Conservation (phyloP, 495 filamentous ascomycete genomes). For the Lindgomyces ingoldianus region DNA sequence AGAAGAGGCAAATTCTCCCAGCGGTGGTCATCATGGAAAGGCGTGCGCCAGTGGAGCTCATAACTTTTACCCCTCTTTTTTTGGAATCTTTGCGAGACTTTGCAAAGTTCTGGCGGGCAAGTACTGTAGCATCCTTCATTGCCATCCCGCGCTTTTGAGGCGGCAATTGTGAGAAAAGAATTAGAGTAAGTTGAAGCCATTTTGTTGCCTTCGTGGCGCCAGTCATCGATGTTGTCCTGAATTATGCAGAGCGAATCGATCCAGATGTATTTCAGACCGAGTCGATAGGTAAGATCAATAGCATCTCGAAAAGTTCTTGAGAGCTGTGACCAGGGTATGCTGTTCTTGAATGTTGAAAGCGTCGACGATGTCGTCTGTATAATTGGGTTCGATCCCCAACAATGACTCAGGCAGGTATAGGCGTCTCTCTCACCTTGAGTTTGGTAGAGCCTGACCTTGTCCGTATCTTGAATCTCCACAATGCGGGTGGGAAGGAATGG, state of each 20-base stretch:
- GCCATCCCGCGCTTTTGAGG: slow-evolving; percentile 11
- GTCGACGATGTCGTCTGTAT: slow-evolving; percentile 8
- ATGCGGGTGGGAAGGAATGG: slow-evolving; percentile 5
- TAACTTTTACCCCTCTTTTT: no score
- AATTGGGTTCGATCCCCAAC: slow-evolving; percentile 10
- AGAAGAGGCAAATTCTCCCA: slow-evolving; percentile 24
- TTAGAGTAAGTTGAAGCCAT: slow-evolving; percentile 21
- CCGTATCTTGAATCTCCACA: background rate
- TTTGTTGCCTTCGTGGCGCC: slow-evolving; percentile 23
- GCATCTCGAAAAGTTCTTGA: slow-evolving; percentile 23
- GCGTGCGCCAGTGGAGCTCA: background rate
- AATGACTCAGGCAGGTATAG: slow-evolving; percentile 25
- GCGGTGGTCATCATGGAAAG: background rate
- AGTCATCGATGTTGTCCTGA: slow-evolving; percentile 25
- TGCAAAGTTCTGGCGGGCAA: background rate
- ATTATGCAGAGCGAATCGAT: slow-evolving; percentile 30
- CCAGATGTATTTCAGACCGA: slow-evolving; percentile 24
- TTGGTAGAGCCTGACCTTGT: background rate
- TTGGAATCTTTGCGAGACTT: background rate
- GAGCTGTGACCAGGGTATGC: slow-evolving; percentile 10
- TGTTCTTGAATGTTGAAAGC: background rate
- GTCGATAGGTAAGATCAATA: slow-evolving; percentile 3
- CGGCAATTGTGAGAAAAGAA: slow-evolving; percentile 23
- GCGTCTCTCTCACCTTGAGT: background rate
- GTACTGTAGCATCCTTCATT: background rate